These are phyloP conservation scores for Chlorella vulgaris DNA, from an alignment of 139 green algal species.

Conservation along the genomic window DNA sequence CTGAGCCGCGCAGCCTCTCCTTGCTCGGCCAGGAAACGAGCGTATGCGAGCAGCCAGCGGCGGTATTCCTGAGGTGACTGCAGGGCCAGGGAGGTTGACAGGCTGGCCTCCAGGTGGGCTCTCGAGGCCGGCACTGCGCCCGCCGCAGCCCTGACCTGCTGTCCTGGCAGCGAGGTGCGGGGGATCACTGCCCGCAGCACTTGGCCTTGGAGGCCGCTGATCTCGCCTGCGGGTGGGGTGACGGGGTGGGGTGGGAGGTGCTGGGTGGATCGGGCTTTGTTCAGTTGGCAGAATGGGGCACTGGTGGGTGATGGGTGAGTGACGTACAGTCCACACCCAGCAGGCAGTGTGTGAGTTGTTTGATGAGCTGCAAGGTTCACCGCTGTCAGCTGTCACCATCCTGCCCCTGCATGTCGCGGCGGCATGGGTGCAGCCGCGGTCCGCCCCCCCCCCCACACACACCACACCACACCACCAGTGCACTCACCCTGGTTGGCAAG, in stretches of 20 bases:
- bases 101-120: slow-evolving; percentile 59
- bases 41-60: slow-evolving; percentile 70
- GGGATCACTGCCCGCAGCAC: slow-evolving; percentile 13
- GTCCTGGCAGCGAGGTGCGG: neutral
- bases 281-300: too few relatives aligned
- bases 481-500: slow-evolving; percentile 14
- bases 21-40: slow-evolving; percentile 49
- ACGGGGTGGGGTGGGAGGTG: neutral
- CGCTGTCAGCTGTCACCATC: too few relatives aligned
- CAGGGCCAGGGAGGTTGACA: slow-evolving; percentile 64
- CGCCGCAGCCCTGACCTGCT: neutral
- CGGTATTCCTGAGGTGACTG: slow-evolving; percentile 56
- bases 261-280: too few relatives aligned
- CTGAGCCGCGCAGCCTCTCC: slow-evolving; percentile 51
- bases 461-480: too few relatives aligned
- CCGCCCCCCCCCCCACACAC: neutral
- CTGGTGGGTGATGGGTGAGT: too few relatives aligned
- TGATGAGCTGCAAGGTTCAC: too few relatives aligned
- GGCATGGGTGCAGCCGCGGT: neutral
- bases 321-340: too few relatives aligned
- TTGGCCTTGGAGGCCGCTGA: slow-evolving; percentile 49
- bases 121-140: slow-evolving; percentile 26
- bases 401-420: too few relatives aligned
- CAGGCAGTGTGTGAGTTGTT: too few relatives aligned
- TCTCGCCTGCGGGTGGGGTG: slow-evolving; percentile 43